These are phyloP conservation scores for Naegleria fowleri DNA, from an alignment of 208 protist species.

Conservation along the genomic window DNA sequence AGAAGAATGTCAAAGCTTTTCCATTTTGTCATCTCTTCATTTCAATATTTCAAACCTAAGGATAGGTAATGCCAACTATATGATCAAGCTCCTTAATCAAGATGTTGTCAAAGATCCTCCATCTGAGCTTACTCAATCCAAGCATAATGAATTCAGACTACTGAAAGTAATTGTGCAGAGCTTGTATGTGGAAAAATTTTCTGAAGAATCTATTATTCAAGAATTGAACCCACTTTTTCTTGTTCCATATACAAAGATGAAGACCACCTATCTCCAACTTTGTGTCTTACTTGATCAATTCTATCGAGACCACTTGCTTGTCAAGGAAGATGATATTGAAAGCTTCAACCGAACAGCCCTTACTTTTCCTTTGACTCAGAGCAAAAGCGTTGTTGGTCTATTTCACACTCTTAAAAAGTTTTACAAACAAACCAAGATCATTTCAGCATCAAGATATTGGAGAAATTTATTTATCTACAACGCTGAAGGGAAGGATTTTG, in stretches of 20 bases:
- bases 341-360: background rate
- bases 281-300: background rate
- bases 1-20: background rate
- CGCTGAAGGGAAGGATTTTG: no score
- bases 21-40: background rate
- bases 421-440: background rate
- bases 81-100: background rate
- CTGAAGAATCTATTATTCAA: background rate
- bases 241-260: background rate
- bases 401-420: background rate
- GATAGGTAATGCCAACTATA: background rate
- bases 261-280: background rate
- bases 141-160: background rate
- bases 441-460: no score
- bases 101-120: background rate
- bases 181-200: background rate
- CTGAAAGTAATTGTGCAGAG: background rate
- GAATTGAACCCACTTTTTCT: background rate
- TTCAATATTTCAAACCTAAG: background rate
- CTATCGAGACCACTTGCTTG: background rate
- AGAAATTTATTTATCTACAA: no score
- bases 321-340: background rate
- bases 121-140: background rate
- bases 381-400: background rate
- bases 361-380: no score